Percentiles rank a stretch among this genome's conserved stretches.
These are phyloP conservation scores for Pseudonectria buxi DNA, from an alignment of 2,329 filamentous ascomycete species.

Conservation along the genomic window DNA sequence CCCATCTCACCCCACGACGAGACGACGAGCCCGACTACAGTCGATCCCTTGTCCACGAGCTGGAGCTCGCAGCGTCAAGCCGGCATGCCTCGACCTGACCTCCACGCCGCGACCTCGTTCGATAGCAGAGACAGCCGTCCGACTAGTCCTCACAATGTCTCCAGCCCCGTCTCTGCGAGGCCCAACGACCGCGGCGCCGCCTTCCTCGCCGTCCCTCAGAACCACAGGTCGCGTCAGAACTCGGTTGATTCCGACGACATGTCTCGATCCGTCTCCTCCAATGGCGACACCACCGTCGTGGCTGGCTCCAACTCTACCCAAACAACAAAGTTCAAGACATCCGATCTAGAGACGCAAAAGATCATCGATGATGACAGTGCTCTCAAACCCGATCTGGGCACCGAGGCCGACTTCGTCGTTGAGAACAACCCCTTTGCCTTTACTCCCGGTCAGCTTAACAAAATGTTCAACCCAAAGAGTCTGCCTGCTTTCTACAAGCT, in stretches of 20 bases:
- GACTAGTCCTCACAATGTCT: slow-evolving; percentile 67
- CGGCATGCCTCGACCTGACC: slow-evolving; percentile 30
- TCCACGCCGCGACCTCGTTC: slow-evolving; percentile 52
- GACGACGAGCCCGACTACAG: slow-evolving; percentile 32
- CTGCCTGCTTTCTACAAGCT: slow-evolving; percentile 73
- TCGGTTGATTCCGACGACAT: slow-evolving; percentile 63
- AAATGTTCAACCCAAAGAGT: slow-evolving; percentile 85
- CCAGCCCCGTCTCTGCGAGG: slow-evolving; percentile 45
- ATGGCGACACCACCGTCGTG: slow-evolving; percentile 56
- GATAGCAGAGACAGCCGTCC: slow-evolving; percentile 61
- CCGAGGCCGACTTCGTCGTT: slow-evolving; percentile 68
- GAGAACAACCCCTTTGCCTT: slow-evolving; percentile 81
- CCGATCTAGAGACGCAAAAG: slow-evolving; percentile 40
- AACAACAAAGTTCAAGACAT: slow-evolving; percentile 32
- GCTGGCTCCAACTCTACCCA: slow-evolving; percentile 35
- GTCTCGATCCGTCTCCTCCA: slow-evolving; percentile 51
- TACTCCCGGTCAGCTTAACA: slow-evolving; percentile 73
- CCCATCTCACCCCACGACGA: slow-evolving; percentile 34
- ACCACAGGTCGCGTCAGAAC: slow-evolving; percentile 53
- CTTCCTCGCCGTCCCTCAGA: slow-evolving; percentile 61
- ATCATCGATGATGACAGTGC: slow-evolving; percentile 62
- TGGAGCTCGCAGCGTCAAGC: slow-evolving; percentile 16
- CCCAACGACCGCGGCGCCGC: slow-evolving; percentile 41
- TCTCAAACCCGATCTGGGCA: slow-evolving; percentile 67
- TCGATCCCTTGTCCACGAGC: slow-evolving; percentile 24